Conservation (phyloP, 257 asterid species). For the Rubia yunnanensis region DNA sequence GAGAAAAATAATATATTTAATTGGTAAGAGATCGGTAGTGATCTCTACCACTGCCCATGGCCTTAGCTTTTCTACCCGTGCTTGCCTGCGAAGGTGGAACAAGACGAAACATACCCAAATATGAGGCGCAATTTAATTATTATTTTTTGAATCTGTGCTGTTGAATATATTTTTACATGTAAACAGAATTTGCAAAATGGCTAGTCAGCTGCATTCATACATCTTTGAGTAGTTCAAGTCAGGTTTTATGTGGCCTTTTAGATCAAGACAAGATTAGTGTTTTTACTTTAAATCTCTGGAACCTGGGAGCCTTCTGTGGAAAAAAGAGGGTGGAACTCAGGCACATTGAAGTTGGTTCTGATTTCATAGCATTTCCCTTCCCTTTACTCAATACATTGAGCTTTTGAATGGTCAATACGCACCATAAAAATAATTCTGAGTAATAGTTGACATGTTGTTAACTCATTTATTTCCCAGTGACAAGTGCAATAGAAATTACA, state of each 20-base stretch:
- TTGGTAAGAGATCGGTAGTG: too few relatives aligned
- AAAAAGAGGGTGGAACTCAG: not conserved
- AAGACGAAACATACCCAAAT: conserved; percentile 89
- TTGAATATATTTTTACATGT: not conserved
- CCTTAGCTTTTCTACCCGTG: conserved; percentile 73
- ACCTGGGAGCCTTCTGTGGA: not conserved
- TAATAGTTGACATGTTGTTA: not conserved
- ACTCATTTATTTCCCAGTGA: not conserved
- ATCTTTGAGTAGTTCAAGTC: not conserved
- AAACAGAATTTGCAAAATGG: too few relatives aligned
- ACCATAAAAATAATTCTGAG: not conserved
- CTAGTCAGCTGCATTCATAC: not conserved
- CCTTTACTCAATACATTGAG: not conserved
- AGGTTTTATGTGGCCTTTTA: not conserved
- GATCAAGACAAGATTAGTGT: not conserved
- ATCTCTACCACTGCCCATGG: too few relatives aligned
- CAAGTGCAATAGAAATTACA: not conserved
- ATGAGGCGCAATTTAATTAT: conserved; percentile 43
- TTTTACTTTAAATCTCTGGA: not conserved
- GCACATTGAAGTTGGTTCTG: not conserved
- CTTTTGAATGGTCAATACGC: not conserved
- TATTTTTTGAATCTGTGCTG: not conserved
- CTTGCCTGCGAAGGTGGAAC: conserved; percentile 98
- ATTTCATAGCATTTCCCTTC: not conserved
- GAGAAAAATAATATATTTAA: too few relatives aligned